A percentile compares a stretch with the other conserved stretches of the same genome.
phyloP scores from a whole-genome alignment of 2,329 filamentous ascomycete genomes.

The Colletotrichum endophyticum region DNA sequence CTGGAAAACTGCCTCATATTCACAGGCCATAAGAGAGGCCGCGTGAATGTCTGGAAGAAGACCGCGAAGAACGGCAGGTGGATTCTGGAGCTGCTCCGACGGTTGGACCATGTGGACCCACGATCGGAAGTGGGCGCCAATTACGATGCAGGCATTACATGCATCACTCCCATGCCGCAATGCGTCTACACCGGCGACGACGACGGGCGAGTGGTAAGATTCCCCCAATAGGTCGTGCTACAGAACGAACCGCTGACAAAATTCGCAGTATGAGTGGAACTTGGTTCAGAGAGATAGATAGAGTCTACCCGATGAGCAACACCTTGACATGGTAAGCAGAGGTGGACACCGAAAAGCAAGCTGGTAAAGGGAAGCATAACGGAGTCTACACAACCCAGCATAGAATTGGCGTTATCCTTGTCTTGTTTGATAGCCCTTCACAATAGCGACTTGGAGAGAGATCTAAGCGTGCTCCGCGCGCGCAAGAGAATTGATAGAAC shows the following conservation, averaged over 20 bases:
- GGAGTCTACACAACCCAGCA: not conserved
- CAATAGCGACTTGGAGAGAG: not conserved
- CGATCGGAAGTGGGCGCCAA: slow-evolving; percentile 65
- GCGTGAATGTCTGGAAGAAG: slow-evolving; percentile 79
- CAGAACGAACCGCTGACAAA: slow-evolving; percentile 1
- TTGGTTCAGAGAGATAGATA: slow-evolving; percentile 63
- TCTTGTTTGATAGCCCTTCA: not conserved
- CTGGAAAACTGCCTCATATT: slow-evolving; percentile 85
- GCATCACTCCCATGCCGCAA: slow-evolving; percentile 81
- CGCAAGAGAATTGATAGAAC: not conserved
- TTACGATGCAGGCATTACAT: slow-evolving; percentile 77
- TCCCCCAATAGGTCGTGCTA: fast-evolving
- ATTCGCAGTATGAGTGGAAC: slow-evolving; percentile 66
- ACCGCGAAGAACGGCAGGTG: slow-evolving; percentile 68
- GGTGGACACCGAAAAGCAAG: slow-evolving; percentile 1
- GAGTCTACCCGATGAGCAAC: slow-evolving; percentile 32
- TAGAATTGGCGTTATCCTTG: slow-evolving; percentile 12
- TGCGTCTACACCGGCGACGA: slow-evolving; percentile 95
- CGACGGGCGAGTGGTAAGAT: slow-evolving; percentile 79
- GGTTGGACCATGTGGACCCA: slow-evolving; percentile 79
- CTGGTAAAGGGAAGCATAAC: slow-evolving; percentile 21
- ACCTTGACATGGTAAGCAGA: not conserved
- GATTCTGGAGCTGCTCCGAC: slow-evolving; percentile 78
- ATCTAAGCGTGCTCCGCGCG: not conserved
- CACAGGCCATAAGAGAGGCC: slow-evolving; percentile 83